Conservation (phyloP, 208 protist species). For the Leishmania martiniquensis region DNA sequence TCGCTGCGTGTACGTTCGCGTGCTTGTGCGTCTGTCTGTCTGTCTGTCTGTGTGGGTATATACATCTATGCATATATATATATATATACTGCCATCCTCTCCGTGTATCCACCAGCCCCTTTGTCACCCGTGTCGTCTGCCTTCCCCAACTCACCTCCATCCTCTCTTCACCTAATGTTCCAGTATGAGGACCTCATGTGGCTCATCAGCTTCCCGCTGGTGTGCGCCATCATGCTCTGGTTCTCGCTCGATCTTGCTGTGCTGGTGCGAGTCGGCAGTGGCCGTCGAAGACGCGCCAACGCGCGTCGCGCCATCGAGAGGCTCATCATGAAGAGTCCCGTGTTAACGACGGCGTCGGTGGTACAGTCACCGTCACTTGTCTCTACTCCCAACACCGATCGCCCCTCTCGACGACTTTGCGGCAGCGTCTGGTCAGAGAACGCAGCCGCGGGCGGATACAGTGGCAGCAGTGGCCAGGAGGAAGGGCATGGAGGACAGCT, state of each 20-base stretch:
- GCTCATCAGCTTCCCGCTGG: conserved; percentile 58
- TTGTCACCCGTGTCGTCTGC: not conserved
- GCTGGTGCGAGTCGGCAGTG: conserved; percentile 58
- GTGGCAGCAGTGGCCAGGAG: conserved; percentile 5
- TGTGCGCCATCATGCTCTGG: conserved; percentile 50
- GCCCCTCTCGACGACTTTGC: not conserved
- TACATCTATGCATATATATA: too few relatives aligned
- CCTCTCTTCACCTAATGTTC: conserved; percentile 27
- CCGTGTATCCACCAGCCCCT: not conserved
- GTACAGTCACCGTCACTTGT: conserved; percentile 8
- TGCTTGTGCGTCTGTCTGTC: not conserved
- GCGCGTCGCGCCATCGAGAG: conserved; percentile 49
- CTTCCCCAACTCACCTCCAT: not conserved
- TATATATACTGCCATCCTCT: too few relatives aligned
- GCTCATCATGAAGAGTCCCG: conserved; percentile 33
- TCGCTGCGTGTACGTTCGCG: too few relatives aligned
- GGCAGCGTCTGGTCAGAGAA: not conserved
- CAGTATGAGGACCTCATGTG: conserved; percentile 66
- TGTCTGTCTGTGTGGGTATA: not conserved
- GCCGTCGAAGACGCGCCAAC: conserved; percentile 46
- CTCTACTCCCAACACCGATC: not conserved
- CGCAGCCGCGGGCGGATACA: not conserved
- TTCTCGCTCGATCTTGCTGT: conserved; percentile 74
- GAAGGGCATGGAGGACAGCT: not conserved
- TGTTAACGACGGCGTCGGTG: conserved; percentile 9